Evolutionary conservation across 257 asterid species (phyloP), one percentile per base, ranked within the genome.

Genomic region (Striga asiatica): DNA sequence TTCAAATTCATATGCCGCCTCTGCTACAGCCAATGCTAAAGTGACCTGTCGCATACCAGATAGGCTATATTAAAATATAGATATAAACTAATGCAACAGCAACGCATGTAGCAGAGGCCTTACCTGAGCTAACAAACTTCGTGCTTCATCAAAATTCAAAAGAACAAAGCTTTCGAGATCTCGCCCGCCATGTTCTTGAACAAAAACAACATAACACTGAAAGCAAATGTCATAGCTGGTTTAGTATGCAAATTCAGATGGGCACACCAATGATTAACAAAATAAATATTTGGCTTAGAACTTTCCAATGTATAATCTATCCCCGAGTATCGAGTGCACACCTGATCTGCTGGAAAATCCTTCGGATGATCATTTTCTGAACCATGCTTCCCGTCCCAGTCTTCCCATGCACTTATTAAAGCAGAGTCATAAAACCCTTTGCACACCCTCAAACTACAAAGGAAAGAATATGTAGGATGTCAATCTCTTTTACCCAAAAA

Each of bases 111-210:
- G 19, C 29, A 51, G 58, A 42, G 46, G 54, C 35, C 28, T 59
- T 54, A 77, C 98, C 97, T 92, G 98, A 62, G 78, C 69, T 70
- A 92, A 52, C 57, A 92, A 76, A 68, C 97, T 92, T 43, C 83
- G 77, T 37, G 85, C 97, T 81, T 92, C 98, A 55, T 82, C 74
- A 64, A 75, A 82, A 75, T 82, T 84, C 58, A 68, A 54, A 49
- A 92, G 97, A 68, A 84, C 94, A 56, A 84, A 87, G 71, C 88
- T 79, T 64, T 84, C 97, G 64, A 92, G 97, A 79, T 88, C 97
- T 70, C 58, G 68, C 42, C 98, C 98, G 29, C 98, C 97, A 60
- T 92, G 93, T 81, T 82, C 88, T 88, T 87, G 98, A 71, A 92
- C 75, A 56, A 92, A 91, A 60, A 91, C 73, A 14, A 82, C 83